Percentiles rank a stretch among this genome's conserved stretches.
Evolutionary conservation across 768 basidiomycete genomes (phyloP).

Genomic region (Suillus americanus): DNA sequence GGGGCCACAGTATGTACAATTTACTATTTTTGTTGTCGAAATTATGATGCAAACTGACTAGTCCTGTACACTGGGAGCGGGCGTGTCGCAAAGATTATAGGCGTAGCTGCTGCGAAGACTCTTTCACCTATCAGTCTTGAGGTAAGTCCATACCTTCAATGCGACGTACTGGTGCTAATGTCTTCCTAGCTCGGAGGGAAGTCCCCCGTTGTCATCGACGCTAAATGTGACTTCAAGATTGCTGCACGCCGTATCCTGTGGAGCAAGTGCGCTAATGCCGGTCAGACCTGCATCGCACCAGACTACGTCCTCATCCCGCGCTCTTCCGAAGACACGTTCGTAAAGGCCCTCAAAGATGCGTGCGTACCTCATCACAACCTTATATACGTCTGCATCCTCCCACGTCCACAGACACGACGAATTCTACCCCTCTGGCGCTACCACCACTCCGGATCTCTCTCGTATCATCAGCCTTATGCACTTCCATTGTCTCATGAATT

Average conservation of each 20-base stretch:
- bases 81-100: conserved; percentile 65
- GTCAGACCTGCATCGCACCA: conserved; percentile 72
- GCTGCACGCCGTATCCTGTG: conserved; percentile 75
- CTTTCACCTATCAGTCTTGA: conserved; percentile 68
- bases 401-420: conserved; percentile 20
- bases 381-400: background rate
- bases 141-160: conserved; percentile 27
- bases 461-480: conserved; percentile 57
- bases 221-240: conserved; percentile 61
- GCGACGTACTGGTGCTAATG: background rate
- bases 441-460: conserved; percentile 42
- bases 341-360: conserved; percentile 42
- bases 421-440: conserved; percentile 44
- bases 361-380: conserved; percentile 26
- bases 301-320: conserved; percentile 52
- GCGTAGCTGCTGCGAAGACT: conserved; percentile 73
- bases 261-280: conserved; percentile 79
- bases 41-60: conserved; percentile 7
- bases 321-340: conserved; percentile 37
- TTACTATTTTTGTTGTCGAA: background rate
- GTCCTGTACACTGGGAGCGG: conserved; percentile 60
- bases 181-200: conserved; percentile 62
- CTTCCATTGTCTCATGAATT: conserved; percentile 54
- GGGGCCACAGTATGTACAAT: conserved; percentile 51
- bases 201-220: conserved; percentile 73